These are phyloP conservation scores for Aspergillus sp. DNA, from an alignment of 2,329 filamentous ascomycete genomes.

Conservation along the genomic window DNA sequence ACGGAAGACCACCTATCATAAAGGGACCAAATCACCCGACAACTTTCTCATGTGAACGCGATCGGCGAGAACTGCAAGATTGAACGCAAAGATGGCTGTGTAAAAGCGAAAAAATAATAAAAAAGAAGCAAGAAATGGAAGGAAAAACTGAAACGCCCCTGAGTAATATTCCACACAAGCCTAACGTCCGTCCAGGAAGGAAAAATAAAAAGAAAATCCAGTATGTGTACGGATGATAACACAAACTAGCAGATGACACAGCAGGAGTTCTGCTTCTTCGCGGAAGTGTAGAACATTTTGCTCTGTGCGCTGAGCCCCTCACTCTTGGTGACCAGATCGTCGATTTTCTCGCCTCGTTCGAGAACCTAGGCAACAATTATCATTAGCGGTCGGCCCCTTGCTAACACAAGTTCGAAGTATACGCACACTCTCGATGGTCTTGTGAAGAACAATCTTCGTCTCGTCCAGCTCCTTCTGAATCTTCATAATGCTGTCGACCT, in stretches of 20 bases:
- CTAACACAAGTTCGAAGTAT: not conserved
- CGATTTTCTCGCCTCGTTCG: slow-evolving; percentile 94
- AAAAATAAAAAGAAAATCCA: not conserved
- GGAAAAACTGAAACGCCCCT: not conserved
- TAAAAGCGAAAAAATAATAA: not conserved
- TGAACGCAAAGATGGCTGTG: not conserved
- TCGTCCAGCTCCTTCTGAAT: slow-evolving; percentile 97
- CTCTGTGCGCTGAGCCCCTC: slow-evolving; percentile 86
- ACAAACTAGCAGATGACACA: slow-evolving; percentile 50
- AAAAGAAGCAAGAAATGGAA: not conserved
- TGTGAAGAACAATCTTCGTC: slow-evolving; percentile 95
- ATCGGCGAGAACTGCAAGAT: not conserved
- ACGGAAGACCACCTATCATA: not conserved
- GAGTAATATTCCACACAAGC: not conserved
- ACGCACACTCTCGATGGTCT: slow-evolving; percentile 73
- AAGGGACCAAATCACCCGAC: not conserved
- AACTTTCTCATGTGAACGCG: not conserved
- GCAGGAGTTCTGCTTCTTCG: slow-evolving; percentile 80
- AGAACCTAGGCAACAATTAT: slow-evolving; percentile 42
- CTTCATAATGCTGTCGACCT: slow-evolving; percentile 90
- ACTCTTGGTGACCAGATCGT: slow-evolving; percentile 89
- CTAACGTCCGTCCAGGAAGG: not conserved
- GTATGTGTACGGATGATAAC: not conserved
- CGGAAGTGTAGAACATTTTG: slow-evolving; percentile 91
- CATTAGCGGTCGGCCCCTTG: not conserved